These are phyloP conservation scores for Graphiopsis chlorocephala DNA, from an alignment of 2,329 filamentous ascomycete species.

Conservation along the genomic window DNA sequence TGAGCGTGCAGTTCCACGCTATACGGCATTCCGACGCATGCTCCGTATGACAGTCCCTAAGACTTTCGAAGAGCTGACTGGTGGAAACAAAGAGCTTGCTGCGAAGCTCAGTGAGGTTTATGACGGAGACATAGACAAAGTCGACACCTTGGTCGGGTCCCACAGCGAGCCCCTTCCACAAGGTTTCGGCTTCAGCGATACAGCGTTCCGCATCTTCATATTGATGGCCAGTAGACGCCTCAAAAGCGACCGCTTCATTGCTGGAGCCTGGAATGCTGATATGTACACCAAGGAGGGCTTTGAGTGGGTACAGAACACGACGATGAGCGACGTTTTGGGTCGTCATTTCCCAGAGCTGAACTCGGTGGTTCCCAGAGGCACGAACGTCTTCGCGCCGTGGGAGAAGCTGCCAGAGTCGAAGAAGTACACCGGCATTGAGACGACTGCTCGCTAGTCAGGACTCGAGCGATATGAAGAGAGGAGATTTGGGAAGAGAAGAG, in stretches of 20 bases:
- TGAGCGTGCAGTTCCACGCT: conserved; percentile 47
- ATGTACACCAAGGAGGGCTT: conserved; percentile 44
- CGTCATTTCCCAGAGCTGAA: conserved; percentile 45
- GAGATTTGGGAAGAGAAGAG: neutral
- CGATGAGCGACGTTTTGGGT: conserved; percentile 44
- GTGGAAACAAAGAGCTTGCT: conserved; percentile 39
- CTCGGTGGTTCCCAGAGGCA: conserved; percentile 30
- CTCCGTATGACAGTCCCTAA: conserved; percentile 39
- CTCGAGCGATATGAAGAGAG: neutral
- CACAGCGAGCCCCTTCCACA: conserved; percentile 44
- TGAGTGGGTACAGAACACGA: conserved; percentile 43
- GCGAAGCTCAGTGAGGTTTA: conserved; percentile 40
- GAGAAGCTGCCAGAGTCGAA: conserved; percentile 20
- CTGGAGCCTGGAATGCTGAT: conserved; percentile 40
- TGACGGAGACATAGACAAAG: conserved; percentile 40
- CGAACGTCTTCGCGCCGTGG: conserved; percentile 39
- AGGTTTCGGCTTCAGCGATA: conserved; percentile 50
- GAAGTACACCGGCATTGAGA: conserved; percentile 28
- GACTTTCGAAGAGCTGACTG: conserved; percentile 42
- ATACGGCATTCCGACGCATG: conserved; percentile 46
- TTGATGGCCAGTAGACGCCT: conserved; percentile 44
- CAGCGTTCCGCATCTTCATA: conserved; percentile 48
- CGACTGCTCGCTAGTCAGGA: conserved; percentile 19
- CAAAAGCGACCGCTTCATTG: conserved; percentile 49
- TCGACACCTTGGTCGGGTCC: conserved; percentile 45